phyloP scores from a whole-genome alignment of 2,329 filamentous ascomycete species.

The Penicillium sp. region DNA sequence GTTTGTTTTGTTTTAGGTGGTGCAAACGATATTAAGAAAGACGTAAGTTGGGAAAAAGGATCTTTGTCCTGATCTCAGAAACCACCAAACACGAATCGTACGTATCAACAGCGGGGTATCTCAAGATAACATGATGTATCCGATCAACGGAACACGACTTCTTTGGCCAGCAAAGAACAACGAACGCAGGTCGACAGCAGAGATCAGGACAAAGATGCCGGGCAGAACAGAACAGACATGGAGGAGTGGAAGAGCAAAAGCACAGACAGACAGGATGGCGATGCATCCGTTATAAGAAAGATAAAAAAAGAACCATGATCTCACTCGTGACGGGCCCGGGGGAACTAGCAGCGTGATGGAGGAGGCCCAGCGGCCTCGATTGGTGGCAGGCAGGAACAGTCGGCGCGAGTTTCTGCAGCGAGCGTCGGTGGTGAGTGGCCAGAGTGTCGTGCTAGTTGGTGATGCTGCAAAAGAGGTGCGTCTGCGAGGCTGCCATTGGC shows the following conservation, averaged over 20 bases:
- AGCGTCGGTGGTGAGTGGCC: not conserved
- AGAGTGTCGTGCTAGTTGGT: not conserved
- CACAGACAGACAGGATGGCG: slow-evolving; percentile 12
- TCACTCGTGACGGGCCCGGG: not conserved
- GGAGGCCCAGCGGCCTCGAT: slow-evolving; percentile 1
- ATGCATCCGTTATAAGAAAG: slow-evolving; percentile 18
- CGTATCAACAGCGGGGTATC: slow-evolving; percentile 11
- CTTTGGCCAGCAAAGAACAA: slow-evolving; percentile 29
- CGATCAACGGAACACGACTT: slow-evolving; percentile 42
- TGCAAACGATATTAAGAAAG: slow-evolving; percentile 8
- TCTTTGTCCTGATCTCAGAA: slow-evolving; percentile 6
- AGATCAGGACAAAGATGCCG: slow-evolving; percentile 21
- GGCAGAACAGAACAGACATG: slow-evolving; percentile 23
- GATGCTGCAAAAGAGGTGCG: not conserved
- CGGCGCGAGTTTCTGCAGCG: no score
- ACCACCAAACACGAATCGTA: not conserved
- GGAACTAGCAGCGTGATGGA: not conserved
- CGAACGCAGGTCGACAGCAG: not conserved
- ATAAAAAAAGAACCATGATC: slow-evolving; percentile 17
- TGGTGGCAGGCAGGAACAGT: not conserved
- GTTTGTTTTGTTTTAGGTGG: not conserved
- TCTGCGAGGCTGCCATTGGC: not conserved
- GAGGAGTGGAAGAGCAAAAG: slow-evolving; percentile 16
- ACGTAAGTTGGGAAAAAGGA: slow-evolving; percentile 1
- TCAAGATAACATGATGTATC: slow-evolving; percentile 18